These are phyloP conservation scores for Malassezia pachydermatis DNA, from an alignment of 1,284 basidiomycete species.

Conservation along the genomic window DNA sequence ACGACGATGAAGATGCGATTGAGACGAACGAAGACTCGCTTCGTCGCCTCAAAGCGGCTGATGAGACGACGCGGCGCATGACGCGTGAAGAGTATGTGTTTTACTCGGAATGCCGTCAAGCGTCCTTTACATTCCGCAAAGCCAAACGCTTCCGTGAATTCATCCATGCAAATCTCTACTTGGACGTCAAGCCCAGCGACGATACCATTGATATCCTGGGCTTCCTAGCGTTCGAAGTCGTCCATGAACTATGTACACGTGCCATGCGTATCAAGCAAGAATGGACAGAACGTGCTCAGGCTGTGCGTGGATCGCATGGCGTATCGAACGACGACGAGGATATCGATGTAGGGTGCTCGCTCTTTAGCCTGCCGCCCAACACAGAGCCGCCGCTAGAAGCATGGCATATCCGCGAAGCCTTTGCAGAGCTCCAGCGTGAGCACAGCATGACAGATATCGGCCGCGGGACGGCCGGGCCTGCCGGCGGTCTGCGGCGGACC, in stretches of 20 bases:
- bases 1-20: slow-evolving; percentile 73
- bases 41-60: slow-evolving; percentile 70
- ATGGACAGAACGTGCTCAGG: slow-evolving; percentile 25
- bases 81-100: slow-evolving; percentile 92
- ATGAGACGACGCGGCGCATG: slow-evolving; percentile 90
- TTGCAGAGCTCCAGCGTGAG: slow-evolving; percentile 33
- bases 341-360: slow-evolving; percentile 22
- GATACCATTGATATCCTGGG: slow-evolving; percentile 94
- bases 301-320: neutral
- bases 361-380: slow-evolving; percentile 28
- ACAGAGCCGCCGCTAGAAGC: slow-evolving; percentile 27
- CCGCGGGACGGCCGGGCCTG: slow-evolving; percentile 23
- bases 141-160: slow-evolving; percentile 92
- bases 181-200: slow-evolving; percentile 84
- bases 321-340: neutral
- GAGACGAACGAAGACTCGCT: slow-evolving; percentile 91
- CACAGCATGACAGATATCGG: slow-evolving; percentile 24
- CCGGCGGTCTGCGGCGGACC: slow-evolving; percentile 36
- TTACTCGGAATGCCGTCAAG: slow-evolving; percentile 92
- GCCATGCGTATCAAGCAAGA: slow-evolving; percentile 34
- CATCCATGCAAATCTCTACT: slow-evolving; percentile 73
- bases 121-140: slow-evolving; percentile 84
- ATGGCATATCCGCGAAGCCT: slow-evolving; percentile 42
- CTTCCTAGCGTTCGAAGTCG: slow-evolving; percentile 93
- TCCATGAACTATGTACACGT: slow-evolving; percentile 70